These are phyloP conservation scores for Candida multigemmis DNA, from an alignment of 805 yeast species.

Conservation along the genomic window DNA sequence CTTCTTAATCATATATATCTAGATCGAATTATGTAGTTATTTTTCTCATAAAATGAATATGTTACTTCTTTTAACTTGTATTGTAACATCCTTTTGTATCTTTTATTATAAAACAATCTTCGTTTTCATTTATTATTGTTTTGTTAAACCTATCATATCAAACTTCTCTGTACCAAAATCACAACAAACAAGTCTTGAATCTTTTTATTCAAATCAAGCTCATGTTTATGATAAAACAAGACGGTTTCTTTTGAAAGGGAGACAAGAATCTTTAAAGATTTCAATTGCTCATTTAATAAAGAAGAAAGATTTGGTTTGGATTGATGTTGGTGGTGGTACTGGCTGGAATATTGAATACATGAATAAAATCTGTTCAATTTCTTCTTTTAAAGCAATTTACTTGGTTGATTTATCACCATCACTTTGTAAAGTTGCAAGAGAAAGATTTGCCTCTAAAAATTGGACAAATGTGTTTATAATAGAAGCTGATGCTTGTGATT, in stretches of 20 bases:
- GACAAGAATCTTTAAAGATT: conserved; percentile 52
- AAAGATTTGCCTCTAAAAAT: conserved; percentile 36
- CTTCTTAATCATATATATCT: too few species aligned
- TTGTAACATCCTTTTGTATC: too few species aligned
- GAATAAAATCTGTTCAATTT: conserved; percentile 44
- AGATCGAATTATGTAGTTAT: too few species aligned
- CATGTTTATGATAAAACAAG: conserved; percentile 69
- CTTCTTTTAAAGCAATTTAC: conserved; percentile 54
- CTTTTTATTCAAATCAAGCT: conserved; percentile 71
- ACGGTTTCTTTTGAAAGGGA: conserved; percentile 55
- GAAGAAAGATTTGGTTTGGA: conserved; percentile 49
- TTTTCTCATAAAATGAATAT: too few species aligned
- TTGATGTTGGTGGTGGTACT: conserved; percentile 83
- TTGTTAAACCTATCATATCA: conserved; percentile 44
- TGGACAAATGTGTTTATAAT: conserved; percentile 57
- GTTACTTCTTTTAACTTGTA: too few species aligned
- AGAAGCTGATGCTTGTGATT: conserved; percentile 70
- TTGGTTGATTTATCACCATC: conserved; percentile 74
- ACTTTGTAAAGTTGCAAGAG: conserved; percentile 60
- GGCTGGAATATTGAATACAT: conserved; percentile 75
- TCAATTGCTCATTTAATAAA: conserved; percentile 48
- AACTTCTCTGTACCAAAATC: conserved; percentile 5
- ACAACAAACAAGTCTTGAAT: conserved; percentile 58
- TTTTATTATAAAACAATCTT: too few species aligned
- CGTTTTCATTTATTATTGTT: conserved; percentile 41